phyloP scores from a whole-genome alignment of 371 early-diverging fungal species.

The Funneliformis caledonium region DNA sequence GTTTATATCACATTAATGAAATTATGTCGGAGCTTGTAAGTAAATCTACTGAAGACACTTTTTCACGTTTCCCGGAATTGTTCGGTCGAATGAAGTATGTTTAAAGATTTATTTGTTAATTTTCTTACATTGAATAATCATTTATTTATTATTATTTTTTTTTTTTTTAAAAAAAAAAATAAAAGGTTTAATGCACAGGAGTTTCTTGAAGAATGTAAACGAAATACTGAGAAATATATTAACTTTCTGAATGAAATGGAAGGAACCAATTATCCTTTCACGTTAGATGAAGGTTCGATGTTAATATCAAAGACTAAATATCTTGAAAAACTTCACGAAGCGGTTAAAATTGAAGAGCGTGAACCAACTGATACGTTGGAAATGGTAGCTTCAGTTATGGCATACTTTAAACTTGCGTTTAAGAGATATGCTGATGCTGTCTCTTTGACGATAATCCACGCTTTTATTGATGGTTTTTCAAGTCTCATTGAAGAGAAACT shows the following conservation, averaged over 20 bases:
- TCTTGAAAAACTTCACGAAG: neutral
- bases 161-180: neutral
- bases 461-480: constrained; percentile 16
- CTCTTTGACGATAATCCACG: constrained; percentile 27
- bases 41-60: neutral
- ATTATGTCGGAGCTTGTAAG: constrained; percentile 1
- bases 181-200: neutral
- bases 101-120: neutral
- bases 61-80: constrained; percentile 1
- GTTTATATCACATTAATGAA: constrained; percentile 14
- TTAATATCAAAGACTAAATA: neutral
- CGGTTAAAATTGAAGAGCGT: neutral
- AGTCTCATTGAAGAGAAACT: constrained; percentile 14
- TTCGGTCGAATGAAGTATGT: neutral
- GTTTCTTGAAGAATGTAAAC: constrained; percentile 16
- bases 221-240: neutral
- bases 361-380: constrained; percentile 1
- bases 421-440: constrained; percentile 19
- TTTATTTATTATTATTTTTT: neutral
- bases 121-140: neutral
- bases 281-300: neutral
- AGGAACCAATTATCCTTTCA: neutral
- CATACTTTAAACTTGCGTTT: constrained; percentile 27
- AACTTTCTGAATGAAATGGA: constrained; percentile 1
- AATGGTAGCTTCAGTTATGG: neutral